Evolutionary conservation across 192 early-diverging fungal species (phyloP), one percentile per base, ranked within the genome.

Genomic region (Coemansia sp.): DNA sequence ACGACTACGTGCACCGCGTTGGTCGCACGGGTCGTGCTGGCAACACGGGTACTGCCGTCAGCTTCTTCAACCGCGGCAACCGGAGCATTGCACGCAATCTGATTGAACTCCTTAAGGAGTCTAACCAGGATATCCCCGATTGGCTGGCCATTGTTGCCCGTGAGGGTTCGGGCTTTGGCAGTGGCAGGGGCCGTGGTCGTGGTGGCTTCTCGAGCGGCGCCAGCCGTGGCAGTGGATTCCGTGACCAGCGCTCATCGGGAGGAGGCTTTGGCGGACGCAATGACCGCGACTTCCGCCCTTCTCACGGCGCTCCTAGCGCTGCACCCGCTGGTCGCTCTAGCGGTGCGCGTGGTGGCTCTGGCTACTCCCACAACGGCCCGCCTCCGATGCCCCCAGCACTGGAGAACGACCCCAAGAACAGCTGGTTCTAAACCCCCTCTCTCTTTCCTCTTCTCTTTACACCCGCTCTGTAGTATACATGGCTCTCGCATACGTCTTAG

Each of bases 1-100:
- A 98, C 77, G 97, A 99, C 76, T 98, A 95, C 85, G 94, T 98
- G n/a, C 96, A 98, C 86, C 92, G 96, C 76, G 95, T 97, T 72
- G 96, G 96, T 73, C 94, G 96, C 90, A 98, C 96, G 45, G 96
- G 93, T 68, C 92, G 96, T 88, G 96, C 95, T 62, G 95, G 95
- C 68, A 97, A 97, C 87, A 89, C 87, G 32, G 96, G 95, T 66
- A 83, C 89, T 27, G 93, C 95, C 57, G 97, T 95, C 7, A 92
- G 94, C 45, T 98, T 98, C 89, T 98, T 98, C 84, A 94, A 94
- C 87, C 88, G 91, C 50, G 84, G 87, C 48, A 90, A 93, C 87
- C 93, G 90, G 69, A 86, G 87, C 59, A 89, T 98, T 66, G 92
- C 91, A 32, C 87, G 89, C 67, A 93, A 93, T 63, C 80, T 99